Evolutionary conservation across 352 stramenopile species (phyloP).

Genomic region (Phytophthora chlamydospora): DNA sequence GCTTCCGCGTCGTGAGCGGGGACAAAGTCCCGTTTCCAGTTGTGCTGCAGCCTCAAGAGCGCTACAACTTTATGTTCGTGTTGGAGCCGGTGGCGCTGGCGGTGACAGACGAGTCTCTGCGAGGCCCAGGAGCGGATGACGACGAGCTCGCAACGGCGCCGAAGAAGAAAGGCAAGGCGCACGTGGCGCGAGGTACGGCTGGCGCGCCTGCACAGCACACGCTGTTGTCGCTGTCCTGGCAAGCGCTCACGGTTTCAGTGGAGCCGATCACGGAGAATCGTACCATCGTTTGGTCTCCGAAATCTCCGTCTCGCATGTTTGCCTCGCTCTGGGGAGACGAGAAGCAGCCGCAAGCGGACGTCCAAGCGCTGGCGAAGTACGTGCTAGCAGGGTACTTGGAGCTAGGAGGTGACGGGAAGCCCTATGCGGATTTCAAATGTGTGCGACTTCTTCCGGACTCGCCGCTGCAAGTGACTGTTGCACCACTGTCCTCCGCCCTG

Average conservation of each 20-base stretch:
- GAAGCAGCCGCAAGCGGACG: background rate
- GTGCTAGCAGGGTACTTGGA: slow-evolving; percentile 13
- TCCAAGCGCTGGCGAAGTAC: slow-evolving; percentile 30
- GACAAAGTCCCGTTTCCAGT: slow-evolving; percentile 66
- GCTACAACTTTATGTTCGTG: slow-evolving; percentile 71
- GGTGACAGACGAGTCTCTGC: slow-evolving; percentile 18
- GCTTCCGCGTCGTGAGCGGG: slow-evolving; percentile 46
- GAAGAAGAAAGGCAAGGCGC: slow-evolving; percentile 20
- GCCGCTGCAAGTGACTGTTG: slow-evolving; percentile 50
- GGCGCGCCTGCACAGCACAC: slow-evolving; percentile 44
- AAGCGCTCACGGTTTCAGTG: slow-evolving; percentile 33
- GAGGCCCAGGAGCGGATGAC: slow-evolving; percentile 11
- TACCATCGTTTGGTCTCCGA: slow-evolving; percentile 70
- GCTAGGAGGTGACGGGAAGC: slow-evolving; percentile 4
- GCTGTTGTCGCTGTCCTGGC: slow-evolving; percentile 71
- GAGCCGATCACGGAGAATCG: slow-evolving; percentile 66
- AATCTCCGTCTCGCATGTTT: slow-evolving; percentile 18
- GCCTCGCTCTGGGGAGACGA: slow-evolving; percentile 21
- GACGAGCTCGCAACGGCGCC: slow-evolving; percentile 8
- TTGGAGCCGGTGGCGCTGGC: slow-evolving; percentile 39
- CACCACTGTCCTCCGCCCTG: slow-evolving; percentile 30
- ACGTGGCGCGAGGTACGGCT: background rate
- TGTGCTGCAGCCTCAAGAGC: slow-evolving; percentile 50
- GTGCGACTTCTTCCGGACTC: slow-evolving; percentile 50
- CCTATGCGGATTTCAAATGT: slow-evolving; percentile 33